Percentiles rank a stretch among this genome's conserved stretches.
Evolutionary conservation across 2,329 filamentous ascomycete genomes (phyloP).

Genomic region (Fusarium sp.): DNA sequence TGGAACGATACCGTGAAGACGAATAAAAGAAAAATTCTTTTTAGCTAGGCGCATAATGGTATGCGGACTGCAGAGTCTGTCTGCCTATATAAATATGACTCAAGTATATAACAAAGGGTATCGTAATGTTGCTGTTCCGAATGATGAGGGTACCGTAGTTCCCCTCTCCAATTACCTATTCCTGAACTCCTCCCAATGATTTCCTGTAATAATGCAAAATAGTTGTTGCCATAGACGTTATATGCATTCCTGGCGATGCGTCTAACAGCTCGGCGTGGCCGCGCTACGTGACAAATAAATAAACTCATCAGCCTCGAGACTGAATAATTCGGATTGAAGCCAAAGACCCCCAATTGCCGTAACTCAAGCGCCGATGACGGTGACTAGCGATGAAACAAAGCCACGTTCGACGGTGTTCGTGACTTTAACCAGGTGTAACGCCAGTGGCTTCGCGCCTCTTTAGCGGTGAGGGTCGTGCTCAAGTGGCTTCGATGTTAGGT

Average conservation of each 20-base stretch:
- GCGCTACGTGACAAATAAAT: background rate
- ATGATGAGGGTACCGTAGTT: slow-evolving; percentile 9
- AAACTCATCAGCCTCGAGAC: background rate
- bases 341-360: background rate
- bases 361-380: slow-evolving; percentile 14
- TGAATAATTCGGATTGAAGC: background rate
- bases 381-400: background rate
- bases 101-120: slow-evolving; percentile 17
- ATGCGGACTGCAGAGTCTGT: background rate
- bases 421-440: background rate
- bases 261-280: background rate
- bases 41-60: background rate
- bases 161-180: background rate
- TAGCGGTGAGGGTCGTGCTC: slow-evolving; percentile 5
- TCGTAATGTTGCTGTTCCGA: slow-evolving; percentile 17
- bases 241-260: background rate
- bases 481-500: slow-evolving; percentile 1
- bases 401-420: background rate
- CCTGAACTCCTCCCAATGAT: slow-evolving; percentile 29
- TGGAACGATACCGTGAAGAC: slow-evolving; percentile 9
- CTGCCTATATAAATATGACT: background rate
- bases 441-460: background rate
- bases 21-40: background rate
- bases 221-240: background rate
- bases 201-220: background rate